A percentile compares a stretch with the other conserved stretches of the same genome.
Evolutionary conservation across 1,139 yeast species (phyloP).

Genomic region (Saccharomyces hybrid): DNA sequence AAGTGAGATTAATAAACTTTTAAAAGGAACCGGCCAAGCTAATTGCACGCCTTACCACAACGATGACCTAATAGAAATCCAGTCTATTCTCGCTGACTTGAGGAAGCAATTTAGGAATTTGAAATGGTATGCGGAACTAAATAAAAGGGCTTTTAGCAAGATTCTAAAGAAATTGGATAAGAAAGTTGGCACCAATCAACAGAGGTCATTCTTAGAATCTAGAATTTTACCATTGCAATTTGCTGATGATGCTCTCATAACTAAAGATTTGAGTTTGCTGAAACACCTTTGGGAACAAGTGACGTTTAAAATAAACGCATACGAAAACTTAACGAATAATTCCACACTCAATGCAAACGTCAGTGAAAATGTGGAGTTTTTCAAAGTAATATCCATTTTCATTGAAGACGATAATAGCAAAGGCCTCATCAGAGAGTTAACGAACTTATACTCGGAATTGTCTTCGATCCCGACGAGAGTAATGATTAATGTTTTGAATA

Average conservation of each 20-base stretch:
- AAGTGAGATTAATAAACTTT: background rate
- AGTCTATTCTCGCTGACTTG: slow-evolving; percentile 67
- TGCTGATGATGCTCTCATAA: slow-evolving; percentile 57
- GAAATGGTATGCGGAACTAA: slow-evolving; percentile 90
- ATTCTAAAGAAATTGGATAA: slow-evolving; percentile 88
- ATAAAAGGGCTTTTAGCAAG: slow-evolving; percentile 82
- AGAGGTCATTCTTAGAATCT: slow-evolving; percentile 57
- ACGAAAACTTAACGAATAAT: background rate
- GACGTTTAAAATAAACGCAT: background rate
- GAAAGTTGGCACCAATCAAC: slow-evolving; percentile 64
- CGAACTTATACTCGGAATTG: slow-evolving; percentile 35
- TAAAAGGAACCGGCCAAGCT: background rate
- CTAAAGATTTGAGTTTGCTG: slow-evolving; percentile 40
- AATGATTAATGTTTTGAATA: slow-evolving; percentile 46
- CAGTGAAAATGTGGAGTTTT: background rate
- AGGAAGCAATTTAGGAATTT: slow-evolving; percentile 73
- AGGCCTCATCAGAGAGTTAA: slow-evolving; percentile 38
- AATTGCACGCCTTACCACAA: slow-evolving; percentile 12
- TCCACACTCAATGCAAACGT: background rate
- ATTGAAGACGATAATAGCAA: slow-evolving; percentile 43
- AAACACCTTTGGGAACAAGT: background rate
- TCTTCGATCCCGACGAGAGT: slow-evolving; percentile 33
- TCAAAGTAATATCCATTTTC: slow-evolving; percentile 22
- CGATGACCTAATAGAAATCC: slow-evolving; percentile 76
- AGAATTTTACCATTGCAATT: slow-evolving; percentile 72